These are phyloP conservation scores for Aegilops longissima DNA, from an alignment of 176 grass and related monocot genomes.

Conservation along the genomic window DNA sequence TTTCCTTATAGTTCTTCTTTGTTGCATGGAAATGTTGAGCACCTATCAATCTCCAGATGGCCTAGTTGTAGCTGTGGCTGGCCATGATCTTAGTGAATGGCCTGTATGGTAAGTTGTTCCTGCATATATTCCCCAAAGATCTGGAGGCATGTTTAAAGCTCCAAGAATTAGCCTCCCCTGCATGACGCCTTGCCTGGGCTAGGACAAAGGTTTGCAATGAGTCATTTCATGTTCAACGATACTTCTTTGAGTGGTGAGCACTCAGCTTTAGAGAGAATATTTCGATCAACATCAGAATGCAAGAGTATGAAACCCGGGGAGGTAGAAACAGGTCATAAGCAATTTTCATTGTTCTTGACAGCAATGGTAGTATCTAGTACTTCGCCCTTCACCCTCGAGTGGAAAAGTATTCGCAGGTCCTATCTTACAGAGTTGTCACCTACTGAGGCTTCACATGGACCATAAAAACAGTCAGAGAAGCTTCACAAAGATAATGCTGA, in stretches of 20 bases:
- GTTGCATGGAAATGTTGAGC: slow-evolving; percentile 37
- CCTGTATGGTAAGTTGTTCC: slow-evolving; percentile 38
- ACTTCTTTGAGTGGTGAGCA: slow-evolving; percentile 64
- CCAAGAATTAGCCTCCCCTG: slow-evolving; percentile 71
- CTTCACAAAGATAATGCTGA: not conserved
- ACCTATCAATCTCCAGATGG: slow-evolving; percentile 37
- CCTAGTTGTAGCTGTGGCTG: slow-evolving; percentile 33
- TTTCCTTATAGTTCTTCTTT: slow-evolving; percentile 52
- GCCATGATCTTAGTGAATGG: slow-evolving; percentile 31
- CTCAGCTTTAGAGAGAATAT: slow-evolving; percentile 61
- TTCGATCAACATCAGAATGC: slow-evolving; percentile 56
- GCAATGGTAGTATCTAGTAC: slow-evolving; percentile 34
- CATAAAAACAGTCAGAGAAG: not conserved
- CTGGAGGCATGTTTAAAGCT: slow-evolving; percentile 52
- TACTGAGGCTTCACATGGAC: slow-evolving; percentile 8
- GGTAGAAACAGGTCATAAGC: slow-evolving; percentile 48
- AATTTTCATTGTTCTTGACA: slow-evolving; percentile 32
- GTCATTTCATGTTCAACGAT: slow-evolving; percentile 51
- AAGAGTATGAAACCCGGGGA: slow-evolving; percentile 53
- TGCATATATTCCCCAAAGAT: slow-evolving; percentile 71
- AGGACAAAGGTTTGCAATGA: slow-evolving; percentile 45
- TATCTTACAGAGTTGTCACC: not conserved
- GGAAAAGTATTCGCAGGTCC: slow-evolving; percentile 14
- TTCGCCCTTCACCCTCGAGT: slow-evolving; percentile 1
- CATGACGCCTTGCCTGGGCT: slow-evolving; percentile 56